Conservation (phyloP, 2,329 filamentous ascomycete genomes). For the Arthrobotrys musiformis region DNA sequence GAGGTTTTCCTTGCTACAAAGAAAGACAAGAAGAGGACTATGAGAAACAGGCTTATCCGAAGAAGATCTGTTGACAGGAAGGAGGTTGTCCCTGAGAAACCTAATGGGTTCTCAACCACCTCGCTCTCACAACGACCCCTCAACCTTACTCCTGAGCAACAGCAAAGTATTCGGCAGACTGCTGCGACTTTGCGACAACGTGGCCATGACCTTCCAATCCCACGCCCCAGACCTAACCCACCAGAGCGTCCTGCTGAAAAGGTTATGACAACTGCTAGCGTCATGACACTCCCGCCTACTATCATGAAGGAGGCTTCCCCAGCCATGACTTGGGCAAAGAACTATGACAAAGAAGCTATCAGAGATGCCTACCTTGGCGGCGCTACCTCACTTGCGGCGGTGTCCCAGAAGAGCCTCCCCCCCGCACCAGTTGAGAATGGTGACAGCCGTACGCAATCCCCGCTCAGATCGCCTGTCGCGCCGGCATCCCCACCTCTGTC, state of each 20-base stretch:
- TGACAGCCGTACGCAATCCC: conserved; percentile 25
- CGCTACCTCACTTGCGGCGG: conserved; percentile 37
- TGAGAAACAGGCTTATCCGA: conserved; percentile 63
- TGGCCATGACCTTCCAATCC: conserved; percentile 67
- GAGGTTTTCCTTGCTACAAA: conserved; percentile 94
- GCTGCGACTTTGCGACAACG: conserved; percentile 80
- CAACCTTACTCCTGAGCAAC: conserved; percentile 88
- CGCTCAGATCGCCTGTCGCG: conserved; percentile 16
- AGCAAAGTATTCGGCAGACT: conserved; percentile 90
- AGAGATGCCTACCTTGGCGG: conserved; percentile 79
- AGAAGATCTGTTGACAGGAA: conserved; percentile 57
- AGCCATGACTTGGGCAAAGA: conserved; percentile 95
- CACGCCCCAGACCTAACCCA: conserved; percentile 64
- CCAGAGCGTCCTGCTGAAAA: conserved; percentile 67
- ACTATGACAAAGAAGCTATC: conserved; percentile 90
- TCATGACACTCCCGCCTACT: conserved; percentile 85
- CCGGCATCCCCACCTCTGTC: conserved; percentile 12
- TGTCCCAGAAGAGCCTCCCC: conserved; percentile 43
- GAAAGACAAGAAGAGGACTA: conserved; percentile 75
- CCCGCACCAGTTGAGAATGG: conserved; percentile 42
- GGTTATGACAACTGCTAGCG: conserved; percentile 77
- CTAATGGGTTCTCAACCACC: conserved; percentile 62
- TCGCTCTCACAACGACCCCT: conserved; percentile 72
- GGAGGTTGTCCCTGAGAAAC: conserved; percentile 45
- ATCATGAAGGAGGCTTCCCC: conserved; percentile 88